A percentile compares a stretch with the other conserved stretches of the same genome.
phyloP scores from a whole-genome alignment of 257 asterid species.

The Scutellaria barbata region DNA sequence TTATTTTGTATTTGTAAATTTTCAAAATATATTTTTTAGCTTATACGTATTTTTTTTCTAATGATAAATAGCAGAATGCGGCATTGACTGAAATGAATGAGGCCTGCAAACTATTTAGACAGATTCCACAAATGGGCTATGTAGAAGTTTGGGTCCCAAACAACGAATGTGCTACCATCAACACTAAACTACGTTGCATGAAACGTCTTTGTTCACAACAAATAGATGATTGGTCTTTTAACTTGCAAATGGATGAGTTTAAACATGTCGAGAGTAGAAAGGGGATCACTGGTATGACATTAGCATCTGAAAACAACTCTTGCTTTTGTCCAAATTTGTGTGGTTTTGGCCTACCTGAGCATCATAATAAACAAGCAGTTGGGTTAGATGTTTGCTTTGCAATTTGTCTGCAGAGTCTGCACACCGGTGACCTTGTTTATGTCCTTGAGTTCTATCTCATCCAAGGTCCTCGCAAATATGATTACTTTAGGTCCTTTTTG shows the following conservation, averaged over 20 bases:
- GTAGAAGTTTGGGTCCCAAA: conserved; percentile 18
- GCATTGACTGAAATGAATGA: not conserved
- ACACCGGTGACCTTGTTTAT: conserved; percentile 5
- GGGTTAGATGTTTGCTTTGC: conserved; percentile 10
- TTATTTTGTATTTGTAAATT: too few relatives aligned
- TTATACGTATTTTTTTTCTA: too few relatives aligned
- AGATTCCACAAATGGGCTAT: conserved; percentile 10
- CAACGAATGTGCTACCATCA: not conserved
- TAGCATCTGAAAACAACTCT: not conserved
- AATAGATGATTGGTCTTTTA: not conserved
- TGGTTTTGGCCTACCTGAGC: conserved; percentile 21
- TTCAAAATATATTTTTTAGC: too few relatives aligned
- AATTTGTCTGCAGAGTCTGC: not conserved
- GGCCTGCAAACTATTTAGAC: not conserved
- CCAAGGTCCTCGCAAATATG: not conserved
- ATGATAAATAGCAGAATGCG: not conserved
- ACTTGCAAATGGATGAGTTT: not conserved
- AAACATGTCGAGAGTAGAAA: not conserved
- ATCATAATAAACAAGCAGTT: not conserved
- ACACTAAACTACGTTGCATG: not conserved
- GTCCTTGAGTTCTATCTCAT: not conserved
- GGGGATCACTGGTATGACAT: conserved; percentile 22
- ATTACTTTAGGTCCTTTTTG: not conserved
- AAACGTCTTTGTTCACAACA: not conserved
- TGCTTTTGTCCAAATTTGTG: not conserved